Percentiles rank a stretch among this genome's conserved stretches.
These are phyloP conservation scores for Ogataea allantospora DNA, from an alignment of 805 yeast genomes.

Conservation along the genomic window DNA sequence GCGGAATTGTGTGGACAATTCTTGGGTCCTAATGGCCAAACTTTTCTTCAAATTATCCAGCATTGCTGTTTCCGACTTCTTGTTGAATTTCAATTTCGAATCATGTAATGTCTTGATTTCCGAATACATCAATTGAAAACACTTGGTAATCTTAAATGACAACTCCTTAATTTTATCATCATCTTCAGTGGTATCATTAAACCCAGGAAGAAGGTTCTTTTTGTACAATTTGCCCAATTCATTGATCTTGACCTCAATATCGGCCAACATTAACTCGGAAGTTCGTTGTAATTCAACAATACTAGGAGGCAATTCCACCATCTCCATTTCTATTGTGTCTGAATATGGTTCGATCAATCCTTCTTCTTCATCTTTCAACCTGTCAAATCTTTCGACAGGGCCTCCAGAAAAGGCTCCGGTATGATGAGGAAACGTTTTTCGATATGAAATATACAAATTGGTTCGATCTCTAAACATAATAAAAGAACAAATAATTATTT, in stretches of 20 bases:
- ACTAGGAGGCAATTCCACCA: constrained; percentile 72
- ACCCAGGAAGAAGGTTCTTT: constrained; percentile 82
- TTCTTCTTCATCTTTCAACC: constrained; percentile 53
- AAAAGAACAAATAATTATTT: background rate
- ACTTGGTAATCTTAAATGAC: constrained; percentile 69
- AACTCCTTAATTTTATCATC: constrained; percentile 78
- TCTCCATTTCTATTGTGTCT: constrained; percentile 28
- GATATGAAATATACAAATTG: constrained; percentile 82
- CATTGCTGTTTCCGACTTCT: constrained; percentile 55
- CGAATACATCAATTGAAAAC: constrained; percentile 76
- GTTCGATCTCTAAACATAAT: constrained; percentile 93
- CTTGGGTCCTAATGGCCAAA: constrained; percentile 83
- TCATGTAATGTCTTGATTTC: constrained; percentile 64
- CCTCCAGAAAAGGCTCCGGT: constrained; percentile 25
- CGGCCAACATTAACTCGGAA: constrained; percentile 59
- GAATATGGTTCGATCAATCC: constrained; percentile 45
- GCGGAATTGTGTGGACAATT: constrained; percentile 71
- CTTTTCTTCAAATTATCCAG: constrained; percentile 78
- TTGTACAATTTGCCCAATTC: constrained; percentile 70
- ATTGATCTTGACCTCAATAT: constrained; percentile 53
- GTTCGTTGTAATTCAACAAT: constrained; percentile 72
- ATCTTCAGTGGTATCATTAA: constrained; percentile 72
- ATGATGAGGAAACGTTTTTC: constrained; percentile 83
- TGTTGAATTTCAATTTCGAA: constrained; percentile 31
- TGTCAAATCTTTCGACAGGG: constrained; percentile 32